Evolutionary conservation across 1,284 basidiomycete genomes (phyloP).

Genomic region (Abortiporus biennis): DNA sequence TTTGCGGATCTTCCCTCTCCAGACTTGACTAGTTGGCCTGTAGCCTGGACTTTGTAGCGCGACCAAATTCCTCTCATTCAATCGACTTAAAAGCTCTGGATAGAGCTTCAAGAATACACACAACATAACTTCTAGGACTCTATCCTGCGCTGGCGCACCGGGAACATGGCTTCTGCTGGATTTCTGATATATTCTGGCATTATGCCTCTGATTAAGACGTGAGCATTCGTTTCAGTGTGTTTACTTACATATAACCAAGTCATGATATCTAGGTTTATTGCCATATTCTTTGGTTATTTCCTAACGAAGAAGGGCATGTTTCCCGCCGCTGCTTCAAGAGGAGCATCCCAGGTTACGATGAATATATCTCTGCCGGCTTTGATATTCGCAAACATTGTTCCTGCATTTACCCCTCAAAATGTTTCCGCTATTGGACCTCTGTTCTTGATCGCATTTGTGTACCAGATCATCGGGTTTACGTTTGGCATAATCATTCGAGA

Average conservation of each 20-base stretch:
- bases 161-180: constrained; percentile 20
- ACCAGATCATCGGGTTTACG: constrained; percentile 27
- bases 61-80: too few species aligned
- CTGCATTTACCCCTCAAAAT: constrained; percentile 32
- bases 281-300: constrained; percentile 30
- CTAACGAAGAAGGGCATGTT: constrained; percentile 29
- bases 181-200: constrained; percentile 27
- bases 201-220: constrained; percentile 28
- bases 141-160: too few species aligned
- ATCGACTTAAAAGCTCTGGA: too few species aligned
- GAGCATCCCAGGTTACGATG: constrained; percentile 34
- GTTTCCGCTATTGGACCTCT: constrained; percentile 31
- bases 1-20: too few species aligned
- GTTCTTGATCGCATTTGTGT: constrained; percentile 29
- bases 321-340: constrained; percentile 27
- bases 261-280: constrained; percentile 10
- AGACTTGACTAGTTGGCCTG: too few species aligned
- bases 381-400: constrained; percentile 34
- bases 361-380: constrained; percentile 32
- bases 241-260: not conserved
- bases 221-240: not conserved
- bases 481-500: constrained; percentile 31
- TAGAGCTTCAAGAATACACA: too few species aligned
- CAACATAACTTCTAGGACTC: too few species aligned
- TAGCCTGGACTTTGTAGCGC: too few species aligned